Base-by-base conservation (phyloP, 2,329 filamentous ascomycete species). In the Lecanicillium sp. region DNA sequence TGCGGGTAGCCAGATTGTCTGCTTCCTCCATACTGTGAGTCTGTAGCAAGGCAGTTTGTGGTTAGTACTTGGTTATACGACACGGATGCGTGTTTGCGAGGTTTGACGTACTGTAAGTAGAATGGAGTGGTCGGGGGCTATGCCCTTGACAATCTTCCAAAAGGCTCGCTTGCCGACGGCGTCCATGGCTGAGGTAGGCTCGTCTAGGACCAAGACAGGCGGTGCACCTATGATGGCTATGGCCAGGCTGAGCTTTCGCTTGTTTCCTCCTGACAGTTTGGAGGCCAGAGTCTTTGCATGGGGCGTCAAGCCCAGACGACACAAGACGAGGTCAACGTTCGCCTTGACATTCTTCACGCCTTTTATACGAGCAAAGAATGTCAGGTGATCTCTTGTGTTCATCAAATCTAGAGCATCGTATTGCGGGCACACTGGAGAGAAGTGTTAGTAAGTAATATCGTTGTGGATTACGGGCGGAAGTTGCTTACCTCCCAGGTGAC, bases 11-110 rank as follows among this genome's bases (percentile, higher is more conserved):
- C 1, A 95, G 70, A 2, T 85, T 84, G 51, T 92, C 86, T 0
- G 87, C 87, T 61, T 94, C 87, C 58, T 94, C 87, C 87, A 94
- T 94, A 32, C 77, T 83, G 57, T 94, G 87, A 0, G 87, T 94
- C 22, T 25, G 22, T 25, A 0, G 49, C 11, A 7, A 11, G 22
- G 6, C 11, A 25, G 22, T 6, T 25, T 25, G 22, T 6, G 22
- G n/a, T 17, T 13, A 20, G 25, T 2, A 7, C n/a, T 41, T 17
- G 44, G 37, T 18, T 17, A 15, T 2, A n/a, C 9, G 14, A 25
- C n/a, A 15, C 7, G 14, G 17, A 32, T 18, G 28, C 19, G 11
- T 19, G 17, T 3, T 17, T 14, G 28, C 20, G 17, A 33, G 13
- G 44, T 9, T 19, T 17, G 8, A 35, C 50, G 31, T 41, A 50